Base-by-base conservation (phyloP, 2,329 filamentous ascomycete species). In the Cladosporium cucumerinum region DNA sequence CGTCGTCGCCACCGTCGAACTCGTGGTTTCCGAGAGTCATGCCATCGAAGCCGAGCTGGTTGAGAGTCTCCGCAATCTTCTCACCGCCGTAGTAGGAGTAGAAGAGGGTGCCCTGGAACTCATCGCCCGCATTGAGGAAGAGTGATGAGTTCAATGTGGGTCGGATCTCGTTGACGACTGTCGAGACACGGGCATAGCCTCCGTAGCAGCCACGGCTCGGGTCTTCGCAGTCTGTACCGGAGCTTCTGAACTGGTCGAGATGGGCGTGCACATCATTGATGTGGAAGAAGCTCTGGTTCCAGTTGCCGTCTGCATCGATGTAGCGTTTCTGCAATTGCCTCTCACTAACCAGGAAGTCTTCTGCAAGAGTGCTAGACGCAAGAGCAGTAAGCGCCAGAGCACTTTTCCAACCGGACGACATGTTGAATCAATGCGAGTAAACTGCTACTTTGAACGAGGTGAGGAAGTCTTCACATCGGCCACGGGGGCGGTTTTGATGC, bases 1-100 rank as follows among this genome's bases (percentile, higher is more conserved):
- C 76, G 62, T 88, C 85, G 65, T 89, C 86, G 46, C 87, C 87
- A 5, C 81, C 84, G 69, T 89, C 87, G 72, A 87, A 89, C 73
- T 89, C 87, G 70, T 89, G 86, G 76, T 89, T 89, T 18, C 87
- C 86, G 1, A 89, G 77, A 0, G 87, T 89, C 87, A 89, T 89
- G 69, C 84, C 86, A 66, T 88, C 85, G 69, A 89, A 88, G n/a
- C 83, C 82, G 58, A 89, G 78, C 72, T 87, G 81, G 67, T 90
- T 90, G 66, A 89, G 76, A 0, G 85, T 87, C 70, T 88, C 83
- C 57, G 86, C 86, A 67, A 89, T 89, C 81, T 89, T 89, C 78
- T 88, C 86, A 26, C 86, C 85, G 18, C 84, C 84, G 71, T 89
- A 89, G 74, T 84, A 89, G 4, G 82, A 83, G 77, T 88, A 89